Evolutionary conservation across 495 filamentous ascomycete species (phyloP).

Genomic region (Extremus antarcticus): DNA sequence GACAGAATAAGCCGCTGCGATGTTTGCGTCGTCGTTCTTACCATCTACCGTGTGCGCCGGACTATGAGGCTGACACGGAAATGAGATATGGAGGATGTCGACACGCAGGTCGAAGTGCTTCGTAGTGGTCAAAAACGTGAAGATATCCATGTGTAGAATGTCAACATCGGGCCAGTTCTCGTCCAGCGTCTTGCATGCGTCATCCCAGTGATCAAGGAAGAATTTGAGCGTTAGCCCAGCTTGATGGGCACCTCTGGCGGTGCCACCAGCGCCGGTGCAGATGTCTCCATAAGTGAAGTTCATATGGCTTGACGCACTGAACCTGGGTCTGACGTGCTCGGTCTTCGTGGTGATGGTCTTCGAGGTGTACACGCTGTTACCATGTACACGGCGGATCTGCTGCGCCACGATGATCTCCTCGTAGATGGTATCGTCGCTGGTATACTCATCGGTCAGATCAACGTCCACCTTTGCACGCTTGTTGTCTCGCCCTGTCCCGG

Average conservation of each 20-base stretch:
- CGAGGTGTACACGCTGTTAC: too few relatives aligned
- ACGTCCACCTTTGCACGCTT: too few relatives aligned
- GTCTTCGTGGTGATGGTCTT: too few relatives aligned
- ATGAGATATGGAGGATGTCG: conserved; percentile 71
- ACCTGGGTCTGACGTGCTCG: too few relatives aligned
- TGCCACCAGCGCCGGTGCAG: conserved; percentile 70
- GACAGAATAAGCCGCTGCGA: conserved; percentile 51
- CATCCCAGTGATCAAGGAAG: conserved; percentile 49
- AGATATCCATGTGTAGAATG: conserved; percentile 27
- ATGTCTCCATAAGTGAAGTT: conserved; percentile 39
- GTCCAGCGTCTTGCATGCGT: conserved; percentile 46
- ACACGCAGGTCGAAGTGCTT: conserved; percentile 30
- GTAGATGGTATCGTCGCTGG: too few relatives aligned
- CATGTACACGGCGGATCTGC: too few relatives aligned
- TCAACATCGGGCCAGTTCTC: conserved; percentile 46
- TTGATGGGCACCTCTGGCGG: conserved; percentile 53
- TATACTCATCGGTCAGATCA: too few relatives aligned
- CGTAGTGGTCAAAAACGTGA: conserved; percentile 34
- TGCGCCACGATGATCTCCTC: too few relatives aligned
- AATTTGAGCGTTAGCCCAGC: conserved; percentile 51
- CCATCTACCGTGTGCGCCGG: conserved; percentile 56
- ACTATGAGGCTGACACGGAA: conserved; percentile 77
- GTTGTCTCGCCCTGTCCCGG: too few relatives aligned
- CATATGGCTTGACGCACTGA: too few relatives aligned
- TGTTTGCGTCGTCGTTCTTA: conserved; percentile 49